These are phyloP conservation scores for Coniferiporia weirii DNA, from an alignment of 1,284 basidiomycete genomes.

Conservation along the genomic window DNA sequence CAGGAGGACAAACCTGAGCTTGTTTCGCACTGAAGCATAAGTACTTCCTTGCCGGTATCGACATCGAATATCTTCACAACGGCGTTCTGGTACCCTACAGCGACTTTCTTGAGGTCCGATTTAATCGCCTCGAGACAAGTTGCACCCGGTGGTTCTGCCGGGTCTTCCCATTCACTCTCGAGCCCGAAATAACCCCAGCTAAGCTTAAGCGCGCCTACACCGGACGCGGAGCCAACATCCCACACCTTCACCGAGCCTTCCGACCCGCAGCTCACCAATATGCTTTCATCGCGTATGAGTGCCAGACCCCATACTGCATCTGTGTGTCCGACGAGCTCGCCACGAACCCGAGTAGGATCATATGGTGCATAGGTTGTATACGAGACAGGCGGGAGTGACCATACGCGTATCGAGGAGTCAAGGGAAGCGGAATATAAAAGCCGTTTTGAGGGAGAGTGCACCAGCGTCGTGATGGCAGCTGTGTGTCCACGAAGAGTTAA, in stretches of 20 bases:
- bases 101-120: constrained; percentile 71
- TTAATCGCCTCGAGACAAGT: constrained; percentile 79
- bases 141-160: constrained; percentile 53
- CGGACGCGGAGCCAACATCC: constrained; percentile 68
- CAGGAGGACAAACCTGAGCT: constrained; percentile 54
- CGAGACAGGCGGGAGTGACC: constrained; percentile 70
- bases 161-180: constrained; percentile 45
- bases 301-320: constrained; percentile 95
- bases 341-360: constrained; percentile 72
- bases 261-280: constrained; percentile 84
- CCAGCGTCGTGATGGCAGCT: constrained; percentile 84
- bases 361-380: constrained; percentile 86
- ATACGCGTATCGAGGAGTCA: constrained; percentile 90
- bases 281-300: constrained; percentile 67
- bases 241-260: constrained; percentile 93
- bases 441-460: constrained; percentile 74
- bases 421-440: constrained; percentile 88
- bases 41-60: constrained; percentile 77
- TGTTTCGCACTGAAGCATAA: constrained; percentile 61
- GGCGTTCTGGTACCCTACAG: constrained; percentile 90
- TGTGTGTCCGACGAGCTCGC: constrained; percentile 85
- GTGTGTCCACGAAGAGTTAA: constrained; percentile 92
- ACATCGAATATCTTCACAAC: constrained; percentile 89
- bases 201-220: constrained; percentile 55
- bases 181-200: constrained; percentile 79